phyloP scores from a whole-genome alignment of 2,329 filamentous ascomycete species.

The Pestalotiopsis fici region DNA sequence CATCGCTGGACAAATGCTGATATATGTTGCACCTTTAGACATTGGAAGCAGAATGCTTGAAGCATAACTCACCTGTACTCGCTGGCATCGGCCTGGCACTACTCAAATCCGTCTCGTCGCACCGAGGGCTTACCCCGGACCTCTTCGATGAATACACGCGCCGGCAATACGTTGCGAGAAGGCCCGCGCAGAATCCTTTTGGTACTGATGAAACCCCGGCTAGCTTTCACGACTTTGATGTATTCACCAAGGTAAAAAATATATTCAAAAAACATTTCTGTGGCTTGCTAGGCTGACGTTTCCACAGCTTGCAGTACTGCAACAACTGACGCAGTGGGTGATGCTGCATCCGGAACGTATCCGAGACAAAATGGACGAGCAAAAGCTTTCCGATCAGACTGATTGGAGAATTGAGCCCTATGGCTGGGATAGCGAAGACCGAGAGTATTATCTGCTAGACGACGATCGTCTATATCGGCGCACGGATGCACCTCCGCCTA shows the following conservation, averaged over 20 bases:
- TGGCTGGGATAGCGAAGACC: slow-evolving; percentile 87
- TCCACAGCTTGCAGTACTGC: slow-evolving; percentile 69
- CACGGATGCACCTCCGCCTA: slow-evolving; percentile 69
- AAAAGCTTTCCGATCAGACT: slow-evolving; percentile 78
- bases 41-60: slow-evolving; percentile 85
- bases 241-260: slow-evolving; percentile 70
- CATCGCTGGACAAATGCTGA: background rate
- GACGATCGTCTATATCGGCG: slow-evolving; percentile 91
- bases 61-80: slow-evolving; percentile 73
- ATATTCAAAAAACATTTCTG: background rate
- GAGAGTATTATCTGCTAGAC: slow-evolving; percentile 87
- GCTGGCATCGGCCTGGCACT: slow-evolving; percentile 82
- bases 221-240: slow-evolving; percentile 79
- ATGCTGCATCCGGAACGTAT: slow-evolving; percentile 86
- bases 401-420: slow-evolving; percentile 81
- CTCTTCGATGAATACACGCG: slow-evolving; percentile 93
- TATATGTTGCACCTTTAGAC: slow-evolving; percentile 58
- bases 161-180: slow-evolving; percentile 83
- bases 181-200: slow-evolving; percentile 80
- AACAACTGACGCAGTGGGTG: slow-evolving; percentile 87
- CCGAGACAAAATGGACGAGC: slow-evolving; percentile 81
- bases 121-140: slow-evolving; percentile 82
- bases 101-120: slow-evolving; percentile 91
- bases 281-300: slow-evolving; percentile 9
- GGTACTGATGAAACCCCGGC: slow-evolving; percentile 72